Evolutionary conservation across 768 basidiomycete genomes (phyloP), one percentile per base, ranked within the genome.

Genomic region (Krasilnikovozyma curviuscula): DNA sequence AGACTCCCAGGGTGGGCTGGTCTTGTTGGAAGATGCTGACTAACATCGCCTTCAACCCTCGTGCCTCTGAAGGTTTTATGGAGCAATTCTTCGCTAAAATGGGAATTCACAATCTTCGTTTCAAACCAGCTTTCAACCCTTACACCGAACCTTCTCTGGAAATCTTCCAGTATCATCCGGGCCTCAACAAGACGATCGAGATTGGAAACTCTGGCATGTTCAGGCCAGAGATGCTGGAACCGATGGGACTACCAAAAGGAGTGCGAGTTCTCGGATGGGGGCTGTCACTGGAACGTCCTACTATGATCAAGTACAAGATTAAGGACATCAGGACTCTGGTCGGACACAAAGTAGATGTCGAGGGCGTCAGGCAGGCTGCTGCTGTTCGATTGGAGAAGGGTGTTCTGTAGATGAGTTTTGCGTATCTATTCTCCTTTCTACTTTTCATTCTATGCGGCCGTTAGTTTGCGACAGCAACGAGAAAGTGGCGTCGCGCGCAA

Each of bases 231-330:
- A 95, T 98, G 91, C 70, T 98, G 28, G 88, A 88, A 63, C 88
- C 93, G 7, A 95, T 97, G 89, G 93, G 93, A 28, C 78, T 97
- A 62, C 93, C 93, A 0, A 81, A 83, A 55, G 88, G 88, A 59
- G 86, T 97, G 10, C 79, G 88, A 23, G 91, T 95, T 23, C 83
- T 88, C 54, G 93, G 93, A 16, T 98, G 89, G 85, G 93, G 93
- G 40, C 74, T 98, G 54, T 75, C 78, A 59, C 69, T 97, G 25
- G 93, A 98, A 68, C 70, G 93, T 52, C 93, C 93, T 16, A 97
- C 93, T 1, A 97, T 98, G 93, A 97, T 98, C 67, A 77, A 88
- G 84, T 98, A 97, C 65, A 88, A 85, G 18, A 89, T 98, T 61
- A 89, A 78, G 64, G 97, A 98, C 63, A 98, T 98, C 57, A 72